Evolutionary conservation across 257 asterid genomes (phyloP).

Genomic region (Fraxinus americana): DNA sequence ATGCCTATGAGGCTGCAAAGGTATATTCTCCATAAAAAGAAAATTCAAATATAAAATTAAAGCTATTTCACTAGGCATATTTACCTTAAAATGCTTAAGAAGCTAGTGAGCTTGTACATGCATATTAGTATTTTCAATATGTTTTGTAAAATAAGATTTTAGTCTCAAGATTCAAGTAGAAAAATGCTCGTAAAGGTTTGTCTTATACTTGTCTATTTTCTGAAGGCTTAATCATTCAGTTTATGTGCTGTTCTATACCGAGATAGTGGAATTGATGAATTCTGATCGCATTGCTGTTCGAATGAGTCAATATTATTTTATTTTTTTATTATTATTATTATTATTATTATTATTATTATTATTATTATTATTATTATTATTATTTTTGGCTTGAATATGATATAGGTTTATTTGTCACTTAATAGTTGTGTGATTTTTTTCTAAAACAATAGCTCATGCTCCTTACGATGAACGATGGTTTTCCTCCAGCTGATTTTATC

Average conservation of each 20-base stretch:
- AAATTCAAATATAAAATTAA: conserved; percentile 5
- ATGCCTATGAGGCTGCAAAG: conserved; percentile 79
- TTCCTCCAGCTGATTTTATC: background rate
- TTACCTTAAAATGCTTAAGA: background rate
- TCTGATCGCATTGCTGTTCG: background rate
- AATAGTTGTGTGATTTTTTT: background rate
- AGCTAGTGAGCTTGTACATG: background rate
- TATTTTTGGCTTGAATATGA: background rate
- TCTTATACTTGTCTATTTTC: background rate
- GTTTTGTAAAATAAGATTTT: background rate
- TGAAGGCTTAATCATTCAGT: background rate
- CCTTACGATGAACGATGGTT: background rate
- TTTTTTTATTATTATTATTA: no score
- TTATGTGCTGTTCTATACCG: background rate
- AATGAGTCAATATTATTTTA: background rate
- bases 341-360: background rate
- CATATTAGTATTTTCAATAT: background rate
- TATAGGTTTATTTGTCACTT: background rate
- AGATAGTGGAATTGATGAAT: background rate
- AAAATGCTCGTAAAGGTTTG: background rate
- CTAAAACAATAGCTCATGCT: background rate
- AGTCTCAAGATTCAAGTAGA: conserved; percentile 1
- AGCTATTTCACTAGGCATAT: conserved; percentile 13
- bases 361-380: no score
- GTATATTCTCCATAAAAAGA: conserved; percentile 34